Conservation (phyloP, 73 alveolate species). For the Symbiodinium pilosum region DNA sequence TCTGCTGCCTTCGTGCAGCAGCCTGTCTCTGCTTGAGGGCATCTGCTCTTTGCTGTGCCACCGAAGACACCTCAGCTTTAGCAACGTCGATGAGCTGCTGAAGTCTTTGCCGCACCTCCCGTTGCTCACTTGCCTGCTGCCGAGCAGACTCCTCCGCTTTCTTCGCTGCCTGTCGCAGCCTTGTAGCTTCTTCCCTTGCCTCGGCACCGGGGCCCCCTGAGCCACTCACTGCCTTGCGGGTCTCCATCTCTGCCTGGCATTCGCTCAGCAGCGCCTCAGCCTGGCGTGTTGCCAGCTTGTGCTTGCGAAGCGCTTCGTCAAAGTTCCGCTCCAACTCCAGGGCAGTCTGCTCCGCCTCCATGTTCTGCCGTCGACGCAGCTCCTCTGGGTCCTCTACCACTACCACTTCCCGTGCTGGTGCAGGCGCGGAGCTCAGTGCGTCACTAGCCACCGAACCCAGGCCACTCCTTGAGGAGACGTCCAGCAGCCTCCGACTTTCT, state of each 20-base stretch:
- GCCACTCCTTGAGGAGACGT: background rate
- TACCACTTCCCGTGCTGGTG: background rate
- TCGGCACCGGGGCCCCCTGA: background rate
- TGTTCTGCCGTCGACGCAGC: background rate
- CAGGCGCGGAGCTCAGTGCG: background rate
- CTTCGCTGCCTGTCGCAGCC: background rate
- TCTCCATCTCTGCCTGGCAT: slow-evolving; percentile 10
- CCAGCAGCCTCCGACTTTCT: slow-evolving; percentile 5
- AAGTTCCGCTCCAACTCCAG: background rate
- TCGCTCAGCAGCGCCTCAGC: background rate
- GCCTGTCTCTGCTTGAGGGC: background rate
- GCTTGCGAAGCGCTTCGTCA: background rate
- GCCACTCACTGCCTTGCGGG: background rate
- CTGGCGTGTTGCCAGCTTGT: background rate
- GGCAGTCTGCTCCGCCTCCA: background rate
- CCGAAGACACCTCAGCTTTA: background rate
- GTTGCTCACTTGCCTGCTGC: slow-evolving; percentile 15
- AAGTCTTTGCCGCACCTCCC: slow-evolving; percentile 1
- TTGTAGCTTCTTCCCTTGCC: background rate
- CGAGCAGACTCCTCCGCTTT: background rate
- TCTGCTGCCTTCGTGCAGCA: background rate
- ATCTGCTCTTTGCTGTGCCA: slow-evolving; percentile 3
- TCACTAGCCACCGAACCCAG: background rate
- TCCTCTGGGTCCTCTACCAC: background rate
- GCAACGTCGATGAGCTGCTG: background rate